phyloP scores from a whole-genome alignment of 75 land plant genomes.

The Picea sitchensis region DNA sequence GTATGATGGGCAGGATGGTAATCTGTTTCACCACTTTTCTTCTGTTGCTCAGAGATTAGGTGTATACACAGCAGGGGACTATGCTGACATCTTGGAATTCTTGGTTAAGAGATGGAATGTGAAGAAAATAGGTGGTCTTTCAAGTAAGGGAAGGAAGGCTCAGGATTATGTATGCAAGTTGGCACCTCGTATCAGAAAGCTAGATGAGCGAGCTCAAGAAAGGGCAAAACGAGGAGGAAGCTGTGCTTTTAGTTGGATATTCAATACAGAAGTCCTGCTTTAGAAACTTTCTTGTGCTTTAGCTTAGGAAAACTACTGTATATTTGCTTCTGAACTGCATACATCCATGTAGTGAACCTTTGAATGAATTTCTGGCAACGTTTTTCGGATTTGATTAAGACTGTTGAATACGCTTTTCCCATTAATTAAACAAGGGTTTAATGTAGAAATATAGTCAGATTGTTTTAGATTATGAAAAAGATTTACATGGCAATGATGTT shows the following conservation, averaged over 20 bases:
- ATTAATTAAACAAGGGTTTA: too few relatives aligned
- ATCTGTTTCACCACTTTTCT: conserved; percentile 47
- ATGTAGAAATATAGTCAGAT: too few relatives aligned
- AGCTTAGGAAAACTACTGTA: too few relatives aligned
- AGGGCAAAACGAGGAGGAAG: conserved; percentile 5
- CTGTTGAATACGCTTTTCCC: too few relatives aligned
- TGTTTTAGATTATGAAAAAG: too few relatives aligned
- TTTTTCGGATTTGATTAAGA: too few relatives aligned
- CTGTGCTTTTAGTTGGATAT: conserved; percentile 39
- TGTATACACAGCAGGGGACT: conserved; percentile 57
- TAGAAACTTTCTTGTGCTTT: neutral
- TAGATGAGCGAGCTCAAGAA: conserved; percentile 32
- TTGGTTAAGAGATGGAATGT: conserved; percentile 42
- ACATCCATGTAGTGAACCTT: too few relatives aligned
- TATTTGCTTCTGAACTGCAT: too few relatives aligned
- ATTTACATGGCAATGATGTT: too few relatives aligned
- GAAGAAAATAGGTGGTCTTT: conserved; percentile 37
- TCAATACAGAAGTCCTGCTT: conserved; percentile 20
- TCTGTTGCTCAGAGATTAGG: conserved; percentile 56
- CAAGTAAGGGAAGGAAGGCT: conserved; percentile 35
- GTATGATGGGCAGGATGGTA: conserved; percentile 51
- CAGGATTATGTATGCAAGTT: conserved; percentile 45
- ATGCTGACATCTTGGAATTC: conserved; percentile 54
- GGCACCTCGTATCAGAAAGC: conserved; percentile 19
- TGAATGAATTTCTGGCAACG: too few relatives aligned